phyloP scores from a whole-genome alignment of 2,329 filamentous ascomycete species.

The Chrysosporium keratinophilum region DNA sequence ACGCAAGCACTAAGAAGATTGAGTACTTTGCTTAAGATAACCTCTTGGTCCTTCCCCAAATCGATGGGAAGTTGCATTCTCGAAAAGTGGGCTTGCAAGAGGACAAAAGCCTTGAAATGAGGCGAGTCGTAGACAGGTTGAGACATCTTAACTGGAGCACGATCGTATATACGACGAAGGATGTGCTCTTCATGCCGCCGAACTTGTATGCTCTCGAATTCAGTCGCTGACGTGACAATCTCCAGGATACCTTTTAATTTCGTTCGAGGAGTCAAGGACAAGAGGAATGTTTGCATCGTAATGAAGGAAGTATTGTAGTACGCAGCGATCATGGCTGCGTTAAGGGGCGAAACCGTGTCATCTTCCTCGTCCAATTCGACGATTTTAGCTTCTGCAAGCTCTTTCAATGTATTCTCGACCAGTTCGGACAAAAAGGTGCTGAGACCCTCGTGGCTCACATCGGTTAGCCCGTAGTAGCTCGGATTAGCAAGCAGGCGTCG shows the following conservation, averaged over 20 bases:
- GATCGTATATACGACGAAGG: constrained; percentile 84
- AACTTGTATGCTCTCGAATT: constrained; percentile 92
- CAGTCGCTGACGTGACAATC: constrained; percentile 91
- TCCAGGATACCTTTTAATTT: constrained; percentile 96
- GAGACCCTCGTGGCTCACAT: constrained; percentile 83
- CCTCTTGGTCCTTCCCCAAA: constrained; percentile 87
- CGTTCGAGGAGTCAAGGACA: constrained; percentile 77
- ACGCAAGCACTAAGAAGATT: constrained; percentile 84
- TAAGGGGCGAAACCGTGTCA: constrained; percentile 76
- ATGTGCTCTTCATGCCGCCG: constrained; percentile 82
- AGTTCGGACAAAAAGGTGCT: constrained; percentile 89
- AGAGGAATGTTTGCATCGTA: constrained; percentile 96
- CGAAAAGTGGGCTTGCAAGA: constrained; percentile 94
- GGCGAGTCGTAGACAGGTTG: constrained; percentile 80
- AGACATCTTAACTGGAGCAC: constrained; percentile 89
- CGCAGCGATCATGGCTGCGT: constrained; percentile 93
- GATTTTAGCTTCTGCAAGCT: constrained; percentile 84
- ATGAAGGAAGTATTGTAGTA: constrained; percentile 99
- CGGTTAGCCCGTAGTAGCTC: constrained; percentile 85
- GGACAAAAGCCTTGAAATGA: constrained; percentile 96
- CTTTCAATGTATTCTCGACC: constrained; percentile 83
- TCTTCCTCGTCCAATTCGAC: constrained; percentile 93
- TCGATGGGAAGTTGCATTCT: constrained; percentile 94
- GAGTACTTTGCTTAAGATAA: constrained; percentile 72
- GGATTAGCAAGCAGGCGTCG: constrained; percentile 87